A percentile compares a stretch with the other conserved stretches of the same genome.
These are phyloP conservation scores for Lactarius quietus DNA, from an alignment of 768 basidiomycete species.

Conservation along the genomic window DNA sequence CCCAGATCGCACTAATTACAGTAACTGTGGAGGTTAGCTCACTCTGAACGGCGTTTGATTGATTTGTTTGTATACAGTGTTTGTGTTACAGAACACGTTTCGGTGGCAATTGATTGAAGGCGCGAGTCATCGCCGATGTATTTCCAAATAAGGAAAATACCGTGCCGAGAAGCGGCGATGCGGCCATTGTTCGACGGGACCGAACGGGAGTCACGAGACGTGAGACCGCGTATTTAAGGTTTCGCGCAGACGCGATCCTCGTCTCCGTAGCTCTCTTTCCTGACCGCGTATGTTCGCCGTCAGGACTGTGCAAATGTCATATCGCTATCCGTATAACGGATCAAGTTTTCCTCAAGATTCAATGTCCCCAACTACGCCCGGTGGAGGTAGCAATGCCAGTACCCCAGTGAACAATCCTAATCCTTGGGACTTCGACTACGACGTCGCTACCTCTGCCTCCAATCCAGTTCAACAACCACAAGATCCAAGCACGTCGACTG, in stretches of 20 bases:
- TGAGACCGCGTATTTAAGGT: conserved; percentile 18
- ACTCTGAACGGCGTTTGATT: neutral
- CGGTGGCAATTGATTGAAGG: neutral
- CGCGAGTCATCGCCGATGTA: neutral
- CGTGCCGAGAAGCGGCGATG: conserved; percentile 4
- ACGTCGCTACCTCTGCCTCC: conserved; percentile 15
- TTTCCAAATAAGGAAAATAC: conserved; percentile 9
- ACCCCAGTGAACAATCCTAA: conserved; percentile 25
- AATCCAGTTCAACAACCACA: conserved; percentile 20
- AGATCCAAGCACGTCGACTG: conserved; percentile 9
- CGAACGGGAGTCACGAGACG: conserved; percentile 19
- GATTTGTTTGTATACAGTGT: neutral
- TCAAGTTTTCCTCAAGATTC: conserved; percentile 17
- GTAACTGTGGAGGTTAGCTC: neutral
- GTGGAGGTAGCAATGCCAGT: conserved; percentile 23
- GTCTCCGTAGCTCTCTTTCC: conserved; percentile 16
- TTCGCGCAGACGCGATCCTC: conserved; percentile 2
- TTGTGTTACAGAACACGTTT: neutral
- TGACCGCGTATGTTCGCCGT: conserved; percentile 21
- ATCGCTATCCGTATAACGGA: conserved; percentile 23
- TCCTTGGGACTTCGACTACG: conserved; percentile 26
- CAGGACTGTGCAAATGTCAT: conserved; percentile 23
- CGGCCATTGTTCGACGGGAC: conserved; percentile 24
- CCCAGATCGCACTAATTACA: neutral
- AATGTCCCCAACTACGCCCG: conserved; percentile 23